Evolutionary conservation across 768 basidiomycete species (phyloP), one percentile per base, ranked within the genome.

Genomic region (Pulveroboletus frians): DNA sequence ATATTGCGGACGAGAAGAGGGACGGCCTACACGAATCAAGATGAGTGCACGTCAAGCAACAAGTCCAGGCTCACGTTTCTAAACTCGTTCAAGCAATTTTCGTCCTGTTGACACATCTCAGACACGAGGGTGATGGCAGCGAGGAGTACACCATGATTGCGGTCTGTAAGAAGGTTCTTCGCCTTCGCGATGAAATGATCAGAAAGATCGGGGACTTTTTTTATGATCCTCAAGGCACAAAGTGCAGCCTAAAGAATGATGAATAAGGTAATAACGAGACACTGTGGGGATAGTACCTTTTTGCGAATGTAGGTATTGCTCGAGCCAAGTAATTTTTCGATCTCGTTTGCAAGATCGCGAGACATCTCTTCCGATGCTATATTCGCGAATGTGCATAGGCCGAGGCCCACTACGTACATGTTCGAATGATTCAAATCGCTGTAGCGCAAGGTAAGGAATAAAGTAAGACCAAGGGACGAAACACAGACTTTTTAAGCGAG

Each of bases 361-460:
- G 95, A 93, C 96, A 99, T 99, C 71, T 99, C 96, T 69, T 99
- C 96, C 17, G 93, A 96, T 9, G 96, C 92, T 57, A 98, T 98
- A 64, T 98, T 97, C 50, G 95, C 96, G 64, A 99, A 98, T 0
- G 96, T 98, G 62, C 93, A 97, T 31, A 99, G 81, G 2, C 93
- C 95, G 48, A 99, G 79, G 6, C 96, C 96, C 21, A 98, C 96
- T 4, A 89, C 91, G 67, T 97, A 98, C 91, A 96, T 96, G 70
- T 97, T 97, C 2, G 94, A 85, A 68, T 97, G 94, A 69, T 98
- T 98, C 92, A 99, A 91, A 71, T 99, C 96, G 72, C 95, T 99
- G 50, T 3, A 5, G 21, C 34, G 46, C 13, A 14, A 13, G 49
- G 57, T 9, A 65, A 58, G 50, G 39, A 37, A 50, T 41, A 35